Conservation (phyloP, 164 flowering plant species). For the Liquidambar formosana region DNA sequence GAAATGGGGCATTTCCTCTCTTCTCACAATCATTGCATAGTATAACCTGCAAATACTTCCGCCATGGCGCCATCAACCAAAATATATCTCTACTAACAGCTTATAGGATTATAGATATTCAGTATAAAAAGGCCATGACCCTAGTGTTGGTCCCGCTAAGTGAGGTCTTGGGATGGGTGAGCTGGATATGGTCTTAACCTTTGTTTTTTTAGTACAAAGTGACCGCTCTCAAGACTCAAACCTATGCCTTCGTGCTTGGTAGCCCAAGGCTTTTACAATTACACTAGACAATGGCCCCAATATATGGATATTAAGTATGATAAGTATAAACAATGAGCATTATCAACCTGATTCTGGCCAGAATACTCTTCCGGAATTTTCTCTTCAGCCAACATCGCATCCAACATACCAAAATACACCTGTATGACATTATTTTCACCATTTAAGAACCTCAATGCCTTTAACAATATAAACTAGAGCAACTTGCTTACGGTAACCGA, state of each 20-base stretch:
- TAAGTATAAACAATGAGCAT: neutral
- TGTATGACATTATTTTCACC: slow-evolving; percentile 23
- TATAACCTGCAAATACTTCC: slow-evolving; percentile 52
- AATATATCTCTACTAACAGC: neutral
- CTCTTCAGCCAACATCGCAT: slow-evolving; percentile 75
- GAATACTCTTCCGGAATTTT: slow-evolving; percentile 67
- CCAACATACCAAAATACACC: slow-evolving; percentile 87
- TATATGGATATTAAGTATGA: too few species aligned
- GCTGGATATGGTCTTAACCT: too few species aligned
- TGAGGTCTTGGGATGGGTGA: too few species aligned
- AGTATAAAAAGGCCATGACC: too few species aligned
- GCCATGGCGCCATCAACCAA: neutral
- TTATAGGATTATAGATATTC: neutral
- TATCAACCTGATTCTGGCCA: slow-evolving; percentile 69
- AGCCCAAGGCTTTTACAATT: too few species aligned
- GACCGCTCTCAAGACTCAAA: too few species aligned
- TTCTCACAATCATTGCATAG: slow-evolving; percentile 89
- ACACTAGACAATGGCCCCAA: too few species aligned
- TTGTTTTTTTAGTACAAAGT: too few species aligned
- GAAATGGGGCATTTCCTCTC: slow-evolving; percentile 69
- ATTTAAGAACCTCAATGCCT: neutral
- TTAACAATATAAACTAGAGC: neutral
- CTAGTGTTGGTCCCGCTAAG: too few species aligned
- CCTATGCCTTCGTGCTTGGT: too few species aligned
- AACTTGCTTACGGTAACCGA: neutral